Percentiles rank a stretch among this genome's conserved stretches.
phyloP scores from a whole-genome alignment of 345 rosid species.

The Hypericum androsaemum region DNA sequence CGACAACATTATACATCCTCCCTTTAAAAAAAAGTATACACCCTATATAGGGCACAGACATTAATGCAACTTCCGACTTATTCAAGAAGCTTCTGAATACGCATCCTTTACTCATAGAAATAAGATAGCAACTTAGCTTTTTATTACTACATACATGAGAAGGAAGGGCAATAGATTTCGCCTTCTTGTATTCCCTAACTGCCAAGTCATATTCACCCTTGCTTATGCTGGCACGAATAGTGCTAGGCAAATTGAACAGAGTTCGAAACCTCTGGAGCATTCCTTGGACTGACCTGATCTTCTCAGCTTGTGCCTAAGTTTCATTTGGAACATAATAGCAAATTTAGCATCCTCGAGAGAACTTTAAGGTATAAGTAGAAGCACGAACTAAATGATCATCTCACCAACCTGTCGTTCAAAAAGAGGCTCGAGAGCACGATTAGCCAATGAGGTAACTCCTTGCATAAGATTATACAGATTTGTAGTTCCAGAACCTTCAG shows the following conservation, averaged over 20 bases:
- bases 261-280: slow-evolving; percentile 97
- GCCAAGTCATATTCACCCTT: slow-evolving; percentile 98
- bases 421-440: slow-evolving; percentile 81
- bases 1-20: too few relatives aligned
- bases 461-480: slow-evolving; percentile 72
- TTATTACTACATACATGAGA: slow-evolving; percentile 59
- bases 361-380: slow-evolving; percentile 5
- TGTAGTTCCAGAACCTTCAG: slow-evolving; percentile 93
- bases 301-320: slow-evolving; percentile 89
- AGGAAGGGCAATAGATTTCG: slow-evolving; percentile 91
- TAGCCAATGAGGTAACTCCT: slow-evolving; percentile 71
- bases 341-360: background rate
- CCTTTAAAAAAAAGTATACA: too few relatives aligned
- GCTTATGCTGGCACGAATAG: slow-evolving; percentile 80
- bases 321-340: slow-evolving; percentile 12
- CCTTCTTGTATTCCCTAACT: slow-evolving; percentile 95
- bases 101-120: slow-evolving; percentile 1
- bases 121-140: slow-evolving; percentile 7
- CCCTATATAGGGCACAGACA: too few relatives aligned
- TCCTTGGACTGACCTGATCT: slow-evolving; percentile 96
- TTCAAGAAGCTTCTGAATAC: slow-evolving; percentile 2
- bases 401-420: slow-evolving; percentile 92
- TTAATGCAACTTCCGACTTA: too few relatives aligned
- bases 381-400: slow-evolving; percentile 7
- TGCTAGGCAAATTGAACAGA: slow-evolving; percentile 88